Conservation (phyloP, 768 basidiomycete species). For the Pluteus cervinus region DNA sequence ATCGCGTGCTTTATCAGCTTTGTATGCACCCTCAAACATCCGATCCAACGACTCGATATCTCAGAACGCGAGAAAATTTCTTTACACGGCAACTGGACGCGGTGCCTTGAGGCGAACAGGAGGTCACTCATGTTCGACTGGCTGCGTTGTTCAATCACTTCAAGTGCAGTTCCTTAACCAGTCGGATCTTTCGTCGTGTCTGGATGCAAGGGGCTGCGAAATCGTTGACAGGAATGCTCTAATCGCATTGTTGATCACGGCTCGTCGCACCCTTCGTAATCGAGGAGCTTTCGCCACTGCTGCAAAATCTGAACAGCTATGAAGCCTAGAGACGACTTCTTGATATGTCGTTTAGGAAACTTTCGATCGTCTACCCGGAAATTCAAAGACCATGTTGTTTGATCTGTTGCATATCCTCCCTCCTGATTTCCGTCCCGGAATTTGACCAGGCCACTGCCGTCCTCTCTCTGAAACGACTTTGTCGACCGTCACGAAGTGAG, state of each 20-base stretch:
- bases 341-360: slow-evolving; percentile 81
- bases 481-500: slow-evolving; percentile 79
- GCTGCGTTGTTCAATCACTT: slow-evolving; percentile 63
- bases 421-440: slow-evolving; percentile 55
- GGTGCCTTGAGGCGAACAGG: too few relatives aligned
- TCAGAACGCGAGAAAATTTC: slow-evolving; percentile 85
- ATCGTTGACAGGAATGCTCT: slow-evolving; percentile 74
- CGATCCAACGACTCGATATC: slow-evolving; percentile 74
- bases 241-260: slow-evolving; percentile 57
- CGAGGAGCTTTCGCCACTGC: slow-evolving; percentile 62
- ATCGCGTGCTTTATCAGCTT: slow-evolving; percentile 77
- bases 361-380: slow-evolving; percentile 75
- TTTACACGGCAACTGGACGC: slow-evolving; percentile 84
- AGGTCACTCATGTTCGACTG: slow-evolving; percentile 86
- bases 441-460: slow-evolving; percentile 68
- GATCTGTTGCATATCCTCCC: slow-evolving; percentile 85
- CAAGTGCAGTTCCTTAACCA: slow-evolving; percentile 60
- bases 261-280: slow-evolving; percentile 55
- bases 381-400: slow-evolving; percentile 79
- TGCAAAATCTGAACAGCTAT: slow-evolving; percentile 65
- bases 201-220: slow-evolving; percentile 74
- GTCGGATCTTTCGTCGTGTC: slow-evolving; percentile 65
- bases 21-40: slow-evolving; percentile 85
- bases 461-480: slow-evolving; percentile 81
- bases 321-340: slow-evolving; percentile 83